Base-by-base conservation (phyloP, 1,284 basidiomycete species). In the Cutaneotrichosporon cavernicola region DNA sequence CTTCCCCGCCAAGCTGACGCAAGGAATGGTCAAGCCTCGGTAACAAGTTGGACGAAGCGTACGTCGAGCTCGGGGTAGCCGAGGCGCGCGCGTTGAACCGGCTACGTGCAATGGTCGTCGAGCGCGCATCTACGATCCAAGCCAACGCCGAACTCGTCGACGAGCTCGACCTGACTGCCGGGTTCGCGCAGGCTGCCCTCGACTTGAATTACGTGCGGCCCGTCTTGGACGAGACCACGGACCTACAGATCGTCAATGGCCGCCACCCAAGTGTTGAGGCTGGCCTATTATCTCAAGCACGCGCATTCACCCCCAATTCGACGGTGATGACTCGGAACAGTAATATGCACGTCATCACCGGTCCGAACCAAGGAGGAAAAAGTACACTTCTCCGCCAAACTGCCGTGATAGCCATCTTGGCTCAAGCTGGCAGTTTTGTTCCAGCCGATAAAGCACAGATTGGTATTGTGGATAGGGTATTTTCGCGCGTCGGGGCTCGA, bases 321-420 rank as follows among this genome's bases (percentile, higher is more conserved):
- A 84, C 93, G 16, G 69, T 81, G 22, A 84, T 97, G 76, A 81
- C 83, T 4, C 81, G 86, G 0, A 73, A 81, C 7, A 86, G 87
- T 11, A 86, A 86, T 30, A 73, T 97, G 5, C 83, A 88, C 64
- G 76, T 97, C 57, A 90, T 98, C 70, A 98, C 95, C 1, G 96
- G 96, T 0, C 96, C 96, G 0, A 98, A 98, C 74, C 97, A 97
- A 92, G 92, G 91, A 50, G 84, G 84, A 57, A 98, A 99, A 80
- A 95, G 91, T 1, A 98, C 96, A 0, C 85, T 92, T 36, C 84
- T 99, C 21, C 90, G 96, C 16, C 95, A 97, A 76, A 91, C 88
- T 0, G 97, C 96, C 5, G 83, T 99, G 31, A 90, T 97, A 59
- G 84, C 89, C 9, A 90, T 99, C 65, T 84, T 99, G 2, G 96